Percentiles rank a stretch among this genome's conserved stretches.
These are phyloP conservation scores for Aeschynomene evenia DNA, from an alignment of 306 rosid species.

Conservation along the genomic window DNA sequence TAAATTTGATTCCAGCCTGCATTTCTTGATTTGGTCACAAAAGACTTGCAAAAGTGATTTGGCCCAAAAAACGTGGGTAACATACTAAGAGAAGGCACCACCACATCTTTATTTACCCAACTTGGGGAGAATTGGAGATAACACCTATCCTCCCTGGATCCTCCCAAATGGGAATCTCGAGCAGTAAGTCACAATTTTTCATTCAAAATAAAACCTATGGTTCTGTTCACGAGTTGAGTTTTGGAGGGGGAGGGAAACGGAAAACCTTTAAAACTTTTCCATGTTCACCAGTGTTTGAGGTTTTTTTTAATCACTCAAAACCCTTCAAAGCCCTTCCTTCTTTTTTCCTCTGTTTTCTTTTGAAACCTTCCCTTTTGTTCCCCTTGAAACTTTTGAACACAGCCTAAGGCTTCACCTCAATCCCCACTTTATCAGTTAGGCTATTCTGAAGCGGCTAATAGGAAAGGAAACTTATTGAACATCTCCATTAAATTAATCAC, in stretches of 20 bases:
- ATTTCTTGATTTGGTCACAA: neutral
- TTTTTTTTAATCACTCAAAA: too few relatives aligned
- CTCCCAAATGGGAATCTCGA: too few relatives aligned
- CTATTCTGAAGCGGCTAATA: conserved; percentile 12
- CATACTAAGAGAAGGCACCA: neutral
- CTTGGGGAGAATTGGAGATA: neutral
- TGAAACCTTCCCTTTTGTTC: too few relatives aligned
- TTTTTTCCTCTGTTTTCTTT: too few relatives aligned
- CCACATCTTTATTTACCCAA: neutral
- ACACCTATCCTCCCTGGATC: too few relatives aligned
- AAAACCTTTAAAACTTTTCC: too few relatives aligned
- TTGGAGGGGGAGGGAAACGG: too few relatives aligned
- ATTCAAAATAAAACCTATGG: neutral
- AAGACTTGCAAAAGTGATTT: neutral
- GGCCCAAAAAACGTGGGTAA: conserved; percentile 16
- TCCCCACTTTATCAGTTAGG: conserved; percentile 1
- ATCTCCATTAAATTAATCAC: conserved; percentile 3
- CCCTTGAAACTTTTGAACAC: too few relatives aligned
- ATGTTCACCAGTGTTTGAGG: too few relatives aligned
- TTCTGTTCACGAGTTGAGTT: too few relatives aligned
- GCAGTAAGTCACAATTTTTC: too few relatives aligned
- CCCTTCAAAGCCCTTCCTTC: too few relatives aligned
- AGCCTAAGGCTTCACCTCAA: conserved; percentile 16
- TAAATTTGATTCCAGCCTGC: neutral
- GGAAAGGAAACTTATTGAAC: conserved; percentile 14